Percentiles rank a stretch among this genome's conserved stretches.
These are phyloP conservation scores for Castanea sativa DNA, from an alignment of 306 rosid genomes.

Conservation along the genomic window DNA sequence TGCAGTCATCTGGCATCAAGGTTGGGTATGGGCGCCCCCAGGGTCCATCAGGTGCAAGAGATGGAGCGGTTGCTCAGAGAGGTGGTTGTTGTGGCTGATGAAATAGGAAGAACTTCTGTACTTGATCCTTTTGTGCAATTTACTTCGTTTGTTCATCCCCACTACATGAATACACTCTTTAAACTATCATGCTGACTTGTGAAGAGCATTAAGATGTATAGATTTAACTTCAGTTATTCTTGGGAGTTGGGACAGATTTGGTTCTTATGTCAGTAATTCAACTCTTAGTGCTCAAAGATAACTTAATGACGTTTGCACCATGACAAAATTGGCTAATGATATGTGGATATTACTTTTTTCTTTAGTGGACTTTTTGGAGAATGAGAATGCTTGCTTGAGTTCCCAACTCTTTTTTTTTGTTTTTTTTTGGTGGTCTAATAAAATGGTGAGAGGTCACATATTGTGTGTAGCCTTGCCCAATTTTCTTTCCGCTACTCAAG, in stretches of 20 bases:
- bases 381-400: no score
- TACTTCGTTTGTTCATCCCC: slow-evolving; percentile 18
- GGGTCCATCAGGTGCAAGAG: slow-evolving; percentile 69
- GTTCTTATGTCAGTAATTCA: neutral
- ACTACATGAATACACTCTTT: slow-evolving; percentile 24
- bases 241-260: slow-evolving; percentile 32
- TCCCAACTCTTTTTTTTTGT: no score
- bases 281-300: neutral
- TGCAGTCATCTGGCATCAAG: slow-evolving; percentile 93
- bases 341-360: no score
- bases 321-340: neutral
- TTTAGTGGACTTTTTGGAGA: no score
- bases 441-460: no score
- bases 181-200: slow-evolving; percentile 27
- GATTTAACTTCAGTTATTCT: slow-evolving; percentile 34
- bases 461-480: no score
- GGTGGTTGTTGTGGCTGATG: slow-evolving; percentile 79
- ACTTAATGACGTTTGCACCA: slow-evolving; percentile 2
- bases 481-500: no score
- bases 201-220: slow-evolving; percentile 47
- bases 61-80: slow-evolving; percentile 64
- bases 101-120: slow-evolving; percentile 16
- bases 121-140: slow-evolving; percentile 24
- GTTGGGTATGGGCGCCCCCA: slow-evolving; percentile 78
- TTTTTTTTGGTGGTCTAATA: no score